Percentiles rank a stretch among this genome's conserved stretches.
Evolutionary conservation across 495 filamentous ascomycete species (phyloP).

Genomic region (Bryoglossum gracile): DNA sequence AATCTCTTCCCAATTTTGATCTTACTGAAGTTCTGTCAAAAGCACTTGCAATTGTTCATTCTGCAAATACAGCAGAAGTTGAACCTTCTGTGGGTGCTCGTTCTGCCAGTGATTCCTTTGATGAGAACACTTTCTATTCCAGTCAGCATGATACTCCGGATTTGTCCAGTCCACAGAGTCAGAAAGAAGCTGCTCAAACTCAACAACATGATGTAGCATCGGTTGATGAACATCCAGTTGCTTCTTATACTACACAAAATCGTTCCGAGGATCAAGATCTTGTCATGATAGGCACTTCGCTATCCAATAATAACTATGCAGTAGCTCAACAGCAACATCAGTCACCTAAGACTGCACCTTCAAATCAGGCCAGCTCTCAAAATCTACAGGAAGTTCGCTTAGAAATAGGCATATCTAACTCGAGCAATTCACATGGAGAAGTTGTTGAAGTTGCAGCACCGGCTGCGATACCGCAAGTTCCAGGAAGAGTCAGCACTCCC

Average conservation of each 20-base stretch:
- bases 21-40: conserved; percentile 64
- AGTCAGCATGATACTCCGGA: conserved; percentile 57
- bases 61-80: conserved; percentile 49
- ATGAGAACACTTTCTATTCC: conserved; percentile 93
- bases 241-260: conserved; percentile 5
- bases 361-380: not conserved
- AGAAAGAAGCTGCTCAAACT: conserved; percentile 37
- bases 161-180: conserved; percentile 32
- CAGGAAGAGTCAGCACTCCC: conserved; percentile 6
- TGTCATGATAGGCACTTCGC: conserved; percentile 18
- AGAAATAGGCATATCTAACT: conserved; percentile 8
- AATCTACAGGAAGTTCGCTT: conserved; percentile 1
- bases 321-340: conserved; percentile 6
- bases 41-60: conserved; percentile 60
- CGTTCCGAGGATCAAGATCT: conserved; percentile 11
- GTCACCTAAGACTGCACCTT: conserved; percentile 3
- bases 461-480: not conserved
- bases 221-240: conserved; percentile 13
- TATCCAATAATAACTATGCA: conserved; percentile 19
- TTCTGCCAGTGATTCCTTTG: conserved; percentile 69
- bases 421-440: conserved; percentile 5
- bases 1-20: conserved; percentile 64
- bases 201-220: conserved; percentile 30
- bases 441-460: conserved; percentile 1
- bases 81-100: conserved; percentile 35